Conservation (phyloP, 495 filamentous ascomycete species). For the Penicillium steckii region DNA sequence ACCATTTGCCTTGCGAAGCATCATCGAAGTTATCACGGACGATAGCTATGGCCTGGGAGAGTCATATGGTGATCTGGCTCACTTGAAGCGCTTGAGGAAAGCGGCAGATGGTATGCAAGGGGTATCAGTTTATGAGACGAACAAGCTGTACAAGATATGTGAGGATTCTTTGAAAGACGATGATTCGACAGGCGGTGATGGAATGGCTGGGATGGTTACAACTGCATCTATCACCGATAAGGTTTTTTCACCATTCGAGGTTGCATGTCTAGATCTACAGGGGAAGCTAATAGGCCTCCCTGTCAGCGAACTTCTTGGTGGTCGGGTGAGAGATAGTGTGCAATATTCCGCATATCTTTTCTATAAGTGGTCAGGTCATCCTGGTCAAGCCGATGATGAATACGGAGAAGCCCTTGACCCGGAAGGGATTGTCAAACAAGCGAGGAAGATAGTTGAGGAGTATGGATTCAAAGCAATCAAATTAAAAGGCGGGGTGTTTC, state of each 20-base stretch:
- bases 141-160: not conserved
- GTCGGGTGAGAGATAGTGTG: not conserved
- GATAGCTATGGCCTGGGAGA: not conserved
- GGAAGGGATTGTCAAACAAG: not conserved
- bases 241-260: not conserved
- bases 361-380: conserved; percentile 1
- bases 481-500: not conserved
- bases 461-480: conserved; percentile 2
- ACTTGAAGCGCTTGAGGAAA: not conserved
- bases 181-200: not conserved
- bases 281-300: not conserved
- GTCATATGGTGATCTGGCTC: not conserved
- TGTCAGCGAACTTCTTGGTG: not conserved
- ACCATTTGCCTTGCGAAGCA: conserved; percentile 6
- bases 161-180: not conserved
- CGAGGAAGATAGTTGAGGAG: not conserved
- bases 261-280: not conserved
- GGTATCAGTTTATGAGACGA: not conserved
- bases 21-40: conserved; percentile 2
- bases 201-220: conserved; percentile 2
- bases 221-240: conserved; percentile 1
- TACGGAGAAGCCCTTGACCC: conserved; percentile 1
- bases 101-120: not conserved
- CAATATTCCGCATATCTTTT: conserved; percentile 5
- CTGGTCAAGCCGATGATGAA: not conserved